Evolutionary conservation across 1,139 yeast species (phyloP).

Genomic region (Magnusiomyces clavatus): DNA sequence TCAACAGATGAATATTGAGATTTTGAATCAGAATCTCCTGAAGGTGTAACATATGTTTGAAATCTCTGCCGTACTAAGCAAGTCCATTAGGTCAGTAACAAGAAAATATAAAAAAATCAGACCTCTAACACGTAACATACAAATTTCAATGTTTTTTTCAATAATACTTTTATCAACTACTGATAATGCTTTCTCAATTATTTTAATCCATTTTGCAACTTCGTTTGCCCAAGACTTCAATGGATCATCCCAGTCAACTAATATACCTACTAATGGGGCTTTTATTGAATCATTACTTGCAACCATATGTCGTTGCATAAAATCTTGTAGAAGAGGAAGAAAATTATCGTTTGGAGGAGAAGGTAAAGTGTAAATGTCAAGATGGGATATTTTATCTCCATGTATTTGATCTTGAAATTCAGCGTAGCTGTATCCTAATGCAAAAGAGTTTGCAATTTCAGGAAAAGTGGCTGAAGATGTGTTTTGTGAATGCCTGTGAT

Average conservation of each 20-base stretch:
- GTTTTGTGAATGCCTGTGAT: slow-evolving; percentile 1
- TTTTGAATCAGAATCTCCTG: slow-evolving; percentile 8
- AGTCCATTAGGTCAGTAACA: not conserved
- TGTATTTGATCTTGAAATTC: slow-evolving; percentile 30
- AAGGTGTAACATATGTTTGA: slow-evolving; percentile 20
- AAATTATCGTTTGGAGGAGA: slow-evolving; percentile 7
- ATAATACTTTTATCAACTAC: slow-evolving; percentile 11
- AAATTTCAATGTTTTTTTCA: slow-evolving; percentile 10
- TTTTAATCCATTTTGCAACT: slow-evolving; percentile 20
- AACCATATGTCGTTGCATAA: slow-evolving; percentile 6
- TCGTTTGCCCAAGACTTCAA: slow-evolving; percentile 19
- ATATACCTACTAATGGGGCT: slow-evolving; percentile 17
- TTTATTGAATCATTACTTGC: slow-evolving; percentile 5
- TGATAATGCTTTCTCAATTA: slow-evolving; percentile 12
- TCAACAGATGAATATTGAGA: slow-evolving; percentile 17
- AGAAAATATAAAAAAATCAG: slow-evolving; percentile 1
- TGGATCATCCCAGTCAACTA: slow-evolving; percentile 22
- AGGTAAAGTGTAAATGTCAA: slow-evolving; percentile 29
- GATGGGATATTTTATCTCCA: slow-evolving; percentile 25
- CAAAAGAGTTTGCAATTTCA: slow-evolving; percentile 25
- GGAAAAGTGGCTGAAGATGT: slow-evolving; percentile 16
- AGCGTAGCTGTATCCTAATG: slow-evolving; percentile 33
- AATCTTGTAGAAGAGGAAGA: slow-evolving; percentile 10
- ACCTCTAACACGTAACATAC: slow-evolving; percentile 14
- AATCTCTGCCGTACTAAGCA: slow-evolving; percentile 10